These are phyloP conservation scores for Cystobasidium pallidum DNA, from an alignment of 1,284 basidiomycete genomes.

Conservation along the genomic window DNA sequence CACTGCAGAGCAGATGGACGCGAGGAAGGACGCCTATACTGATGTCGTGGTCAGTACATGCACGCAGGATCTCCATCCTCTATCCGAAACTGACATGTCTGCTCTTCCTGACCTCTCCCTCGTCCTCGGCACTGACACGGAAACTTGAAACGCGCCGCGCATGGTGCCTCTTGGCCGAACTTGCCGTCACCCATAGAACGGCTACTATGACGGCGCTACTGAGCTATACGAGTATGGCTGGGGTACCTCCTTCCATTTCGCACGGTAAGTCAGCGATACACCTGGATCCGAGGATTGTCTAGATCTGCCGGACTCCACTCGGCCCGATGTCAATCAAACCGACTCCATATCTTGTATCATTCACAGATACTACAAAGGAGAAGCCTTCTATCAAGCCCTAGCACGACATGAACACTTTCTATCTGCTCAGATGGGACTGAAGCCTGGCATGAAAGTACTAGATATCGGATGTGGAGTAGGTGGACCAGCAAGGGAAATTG, in stretches of 20 bases:
- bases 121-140: not conserved
- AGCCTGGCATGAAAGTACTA: conserved; percentile 90
- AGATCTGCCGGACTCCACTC: no score
- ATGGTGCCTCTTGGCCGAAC: not conserved
- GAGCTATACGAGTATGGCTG: conserved; percentile 97
- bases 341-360: not conserved
- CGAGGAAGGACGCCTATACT: conserved; percentile 77
- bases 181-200: not conserved
- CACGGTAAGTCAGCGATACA: conserved; percentile 79
- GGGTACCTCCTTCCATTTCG: conserved; percentile 83
- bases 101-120: not conserved
- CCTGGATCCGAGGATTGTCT: no score
- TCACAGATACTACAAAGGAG: conserved; percentile 73
- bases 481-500: conserved; percentile 94
- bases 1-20: conserved; percentile 68
- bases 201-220: conserved; percentile 87
- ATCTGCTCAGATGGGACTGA: conserved; percentile 76
- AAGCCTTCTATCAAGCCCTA: conserved; percentile 77
- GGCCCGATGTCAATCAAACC: no score
- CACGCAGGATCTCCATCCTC: no score
- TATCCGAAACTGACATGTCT: no score
- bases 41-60: conserved; percentile 72
- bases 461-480: conserved; percentile 99
- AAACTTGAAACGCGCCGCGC: conserved; percentile 2
- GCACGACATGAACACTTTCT: conserved; percentile 99